phyloP scores from a whole-genome alignment of 108 stramenopile genomes.

The Aureococcus anophagefferens region DNA sequence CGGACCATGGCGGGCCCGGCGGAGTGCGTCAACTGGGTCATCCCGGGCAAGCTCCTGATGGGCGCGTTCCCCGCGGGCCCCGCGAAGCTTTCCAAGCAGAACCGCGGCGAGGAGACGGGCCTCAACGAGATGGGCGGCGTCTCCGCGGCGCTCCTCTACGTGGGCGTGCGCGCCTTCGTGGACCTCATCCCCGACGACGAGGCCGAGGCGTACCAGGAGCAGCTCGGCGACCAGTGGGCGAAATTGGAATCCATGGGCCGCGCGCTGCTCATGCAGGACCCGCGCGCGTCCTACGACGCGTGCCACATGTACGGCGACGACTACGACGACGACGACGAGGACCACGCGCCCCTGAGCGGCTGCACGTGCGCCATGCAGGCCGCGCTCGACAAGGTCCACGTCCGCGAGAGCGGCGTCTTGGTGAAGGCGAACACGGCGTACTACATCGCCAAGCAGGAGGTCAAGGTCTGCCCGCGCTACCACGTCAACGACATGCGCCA shows the following conservation, averaged over 20 bases:
- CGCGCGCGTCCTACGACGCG: not conserved
- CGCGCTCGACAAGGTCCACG: not conserved
- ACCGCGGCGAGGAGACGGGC: not conserved
- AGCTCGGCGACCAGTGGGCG: not conserved
- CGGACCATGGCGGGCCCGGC: slow-evolving; percentile 8
- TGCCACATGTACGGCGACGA: not conserved
- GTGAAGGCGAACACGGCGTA: not conserved
- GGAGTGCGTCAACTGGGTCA: slow-evolving; percentile 11
- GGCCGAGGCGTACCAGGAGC: not conserved
- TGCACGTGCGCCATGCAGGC: not conserved
- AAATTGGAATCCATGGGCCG: not conserved
- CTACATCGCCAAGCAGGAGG: slow-evolving; percentile 1
- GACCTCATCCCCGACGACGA: not conserved
- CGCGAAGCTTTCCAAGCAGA: not conserved
- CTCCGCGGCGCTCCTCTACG: not conserved
- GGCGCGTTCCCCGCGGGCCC: slow-evolving; percentile 11
- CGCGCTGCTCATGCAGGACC: not conserved
- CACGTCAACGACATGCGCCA: not conserved
- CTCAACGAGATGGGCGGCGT: not conserved
- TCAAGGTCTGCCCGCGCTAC: not conserved
- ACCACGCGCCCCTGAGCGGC: not conserved
- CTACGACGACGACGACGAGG: not conserved
- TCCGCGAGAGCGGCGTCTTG: not conserved
- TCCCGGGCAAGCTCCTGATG: slow-evolving; percentile 13
- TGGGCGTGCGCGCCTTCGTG: not conserved